These are phyloP conservation scores for Oehlia diaphana DNA, from an alignment of 192 early-diverging fungal genomes.

Conservation along the genomic window DNA sequence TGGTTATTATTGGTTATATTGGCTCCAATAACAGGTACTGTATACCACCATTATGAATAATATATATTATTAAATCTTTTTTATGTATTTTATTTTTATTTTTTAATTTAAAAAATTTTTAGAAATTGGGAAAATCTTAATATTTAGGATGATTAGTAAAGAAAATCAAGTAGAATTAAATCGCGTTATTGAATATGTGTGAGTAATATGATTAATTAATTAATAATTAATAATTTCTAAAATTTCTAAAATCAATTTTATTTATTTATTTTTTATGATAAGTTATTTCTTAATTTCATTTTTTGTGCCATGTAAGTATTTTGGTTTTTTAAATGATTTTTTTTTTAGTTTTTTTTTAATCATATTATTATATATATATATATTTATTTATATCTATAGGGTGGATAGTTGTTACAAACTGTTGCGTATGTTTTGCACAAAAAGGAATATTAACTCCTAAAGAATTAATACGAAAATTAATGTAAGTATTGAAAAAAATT, in stretches of 20 bases:
- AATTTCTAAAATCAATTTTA: background rate
- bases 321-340: no score
- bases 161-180: background rate
- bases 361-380: no score
- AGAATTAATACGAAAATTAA: background rate
- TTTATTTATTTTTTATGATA: background rate
- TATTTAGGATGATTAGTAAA: background rate
- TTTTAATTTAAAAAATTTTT: no score
- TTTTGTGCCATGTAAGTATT: background rate
- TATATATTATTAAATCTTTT: background rate
- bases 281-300: background rate
- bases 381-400: background rate
- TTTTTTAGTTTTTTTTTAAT: no score
- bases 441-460: background rate
- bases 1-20: background rate
- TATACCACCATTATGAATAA: no score
- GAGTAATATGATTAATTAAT: background rate
- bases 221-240: no score
- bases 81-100: background rate
- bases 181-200: background rate
- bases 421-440: background rate
- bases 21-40: background rate
- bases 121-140: background rate
- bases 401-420: background rate
- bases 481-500: background rate